Conservation (phyloP, 257 asterid genomes). For the Scutellaria barbata region DNA sequence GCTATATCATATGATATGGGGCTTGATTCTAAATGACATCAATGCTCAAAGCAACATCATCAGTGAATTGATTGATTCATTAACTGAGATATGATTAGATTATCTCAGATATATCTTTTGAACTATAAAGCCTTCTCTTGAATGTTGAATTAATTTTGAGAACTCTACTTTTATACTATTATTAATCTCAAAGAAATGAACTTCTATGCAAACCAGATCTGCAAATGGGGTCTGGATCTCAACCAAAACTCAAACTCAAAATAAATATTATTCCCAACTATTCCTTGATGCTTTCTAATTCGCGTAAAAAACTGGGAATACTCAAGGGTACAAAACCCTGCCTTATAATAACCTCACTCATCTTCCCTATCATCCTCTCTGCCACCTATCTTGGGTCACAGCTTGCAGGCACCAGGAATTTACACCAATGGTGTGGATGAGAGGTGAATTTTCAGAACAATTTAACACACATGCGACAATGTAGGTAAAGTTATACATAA, state of each 20-base stretch:
- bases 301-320: background rate
- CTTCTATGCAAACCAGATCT: background rate
- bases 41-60: slow-evolving; percentile 4
- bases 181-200: slow-evolving; percentile 1
- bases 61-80: background rate
- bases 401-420: background rate
- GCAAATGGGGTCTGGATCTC: background rate
- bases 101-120: slow-evolving; percentile 3
- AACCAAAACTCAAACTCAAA: background rate
- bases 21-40: background rate
- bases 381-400: background rate
- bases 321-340: background rate
- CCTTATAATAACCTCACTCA: background rate
- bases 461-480: no score
- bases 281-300: background rate
- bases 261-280: background rate
- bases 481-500: slow-evolving; percentile 13
- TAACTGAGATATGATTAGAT: slow-evolving; percentile 1
- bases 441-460: no score
- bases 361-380: background rate
- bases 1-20: background rate
- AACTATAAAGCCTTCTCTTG: background rate
- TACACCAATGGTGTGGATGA: background rate
- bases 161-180: background rate
- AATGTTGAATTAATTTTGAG: background rate